Evolutionary conservation across 306 rosid species (phyloP), one percentile per base, ranked within the genome.

Genomic region (Lathyrus aphaca): DNA sequence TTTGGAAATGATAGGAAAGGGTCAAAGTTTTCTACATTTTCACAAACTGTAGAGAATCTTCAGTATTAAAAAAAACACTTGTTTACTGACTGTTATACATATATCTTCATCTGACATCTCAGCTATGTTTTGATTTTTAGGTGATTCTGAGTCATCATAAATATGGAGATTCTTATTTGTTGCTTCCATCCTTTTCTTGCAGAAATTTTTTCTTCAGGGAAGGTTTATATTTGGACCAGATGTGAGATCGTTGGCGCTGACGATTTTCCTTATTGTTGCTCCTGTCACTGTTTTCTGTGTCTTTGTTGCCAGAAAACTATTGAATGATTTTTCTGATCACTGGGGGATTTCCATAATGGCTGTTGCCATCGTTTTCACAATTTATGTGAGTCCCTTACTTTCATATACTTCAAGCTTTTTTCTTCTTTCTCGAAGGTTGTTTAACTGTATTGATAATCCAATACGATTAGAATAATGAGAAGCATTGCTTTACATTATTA

Each of bases 201-300:
- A 94, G 99, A 94, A 87, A 81, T 94, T 94, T 78, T 85, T 91
- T 27, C 90, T 91, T 75, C 92, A 86, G 73, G 99, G 99, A 17
- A 91, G 91, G 85, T 87, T 94, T 80, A 83, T 94, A 75, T 94
- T 94, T 48, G 99, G 99, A 73, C 99, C 99, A n/a, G 99, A 94
- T 87, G 96, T 87, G 78, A 82, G 99, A 82, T 94, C 99, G 8
- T 66, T 94, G 89, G 83, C 72, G 32, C 80, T 94, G 83, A 94
- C 99, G 19, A 75, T 94, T 70, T 84, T 88, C 68, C 92, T 94
- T 35, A 86, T 94, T 43, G 91, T 94, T 81, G 97, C 89, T 56
- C 99, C 99, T 30, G 83, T 88, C 5, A 54, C 88, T 16, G 69
- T 84, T 81, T 94, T 94, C 96, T 94, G 99, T 77, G 75, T 84